Percentiles rank a stretch among this genome's conserved stretches.
These are phyloP conservation scores for Yamadazyma spencermartinsiae DNA, from an alignment of 1,139 yeast genomes.

Conservation along the genomic window DNA sequence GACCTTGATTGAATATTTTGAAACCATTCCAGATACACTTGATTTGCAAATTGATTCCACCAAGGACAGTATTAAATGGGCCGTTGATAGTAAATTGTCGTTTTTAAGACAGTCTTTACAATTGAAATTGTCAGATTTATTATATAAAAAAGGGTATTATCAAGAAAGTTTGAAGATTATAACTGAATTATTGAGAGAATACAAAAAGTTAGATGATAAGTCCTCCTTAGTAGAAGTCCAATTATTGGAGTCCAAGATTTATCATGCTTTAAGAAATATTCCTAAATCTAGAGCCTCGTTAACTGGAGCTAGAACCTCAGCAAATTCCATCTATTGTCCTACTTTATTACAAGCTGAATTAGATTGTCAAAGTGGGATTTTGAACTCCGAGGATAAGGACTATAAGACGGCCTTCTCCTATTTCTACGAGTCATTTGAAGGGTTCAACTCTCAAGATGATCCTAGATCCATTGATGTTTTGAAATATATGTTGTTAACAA, in stretches of 20 bases:
- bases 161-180: conserved; percentile 74
- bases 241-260: conserved; percentile 84
- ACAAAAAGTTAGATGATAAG: conserved; percentile 93
- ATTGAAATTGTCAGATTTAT: conserved; percentile 76
- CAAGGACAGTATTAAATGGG: conserved; percentile 84
- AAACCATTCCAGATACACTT: conserved; percentile 62
- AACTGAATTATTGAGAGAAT: conserved; percentile 72
- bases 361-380: conserved; percentile 92
- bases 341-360: conserved; percentile 93
- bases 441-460: conserved; percentile 65
- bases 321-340: conserved; percentile 93
- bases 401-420: conserved; percentile 95
- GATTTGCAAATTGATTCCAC: conserved; percentile 76
- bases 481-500: conserved; percentile 89
- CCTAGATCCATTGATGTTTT: conserved; percentile 72
- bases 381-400: conserved; percentile 96
- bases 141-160: conserved; percentile 64
- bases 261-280: conserved; percentile 86
- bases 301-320: conserved; percentile 94
- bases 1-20: conserved; percentile 75
- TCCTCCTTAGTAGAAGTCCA: conserved; percentile 95
- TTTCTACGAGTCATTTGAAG: conserved; percentile 93
- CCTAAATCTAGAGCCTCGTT: conserved; percentile 93
- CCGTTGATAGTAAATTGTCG: conserved; percentile 76
- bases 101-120: conserved; percentile 88